Evolutionary conservation across 2,329 filamentous ascomycete genomes (phyloP).

Genomic region (Sporothrix humicola): DNA sequence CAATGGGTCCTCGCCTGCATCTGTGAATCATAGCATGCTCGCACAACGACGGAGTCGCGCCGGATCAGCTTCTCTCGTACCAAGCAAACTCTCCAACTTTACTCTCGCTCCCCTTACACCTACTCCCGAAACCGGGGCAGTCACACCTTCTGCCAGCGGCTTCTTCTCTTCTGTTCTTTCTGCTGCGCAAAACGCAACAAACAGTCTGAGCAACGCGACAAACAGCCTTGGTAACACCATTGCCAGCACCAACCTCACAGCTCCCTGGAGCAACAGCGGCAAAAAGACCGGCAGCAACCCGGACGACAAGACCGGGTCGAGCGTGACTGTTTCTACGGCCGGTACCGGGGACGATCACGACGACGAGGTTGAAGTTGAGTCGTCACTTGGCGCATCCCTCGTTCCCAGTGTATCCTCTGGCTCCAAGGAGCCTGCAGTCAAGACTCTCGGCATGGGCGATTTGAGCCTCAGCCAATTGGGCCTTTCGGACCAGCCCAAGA

Average conservation of each 20-base stretch:
- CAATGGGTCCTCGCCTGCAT: slow-evolving; percentile 62
- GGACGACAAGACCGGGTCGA: slow-evolving; percentile 29
- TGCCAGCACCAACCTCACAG: slow-evolving; percentile 61
- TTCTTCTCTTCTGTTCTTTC: slow-evolving; percentile 96
- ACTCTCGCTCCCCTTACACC: slow-evolving; percentile 76
- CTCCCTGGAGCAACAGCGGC: slow-evolving; percentile 49
- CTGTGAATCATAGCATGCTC: slow-evolving; percentile 66
- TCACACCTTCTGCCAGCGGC: slow-evolving; percentile 61
- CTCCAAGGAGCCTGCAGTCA: slow-evolving; percentile 76
- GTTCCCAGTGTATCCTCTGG: slow-evolving; percentile 49
- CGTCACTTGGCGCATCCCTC: slow-evolving; percentile 40
- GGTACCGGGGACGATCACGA: slow-evolving; percentile 37
- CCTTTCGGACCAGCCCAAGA: slow-evolving; percentile 60
- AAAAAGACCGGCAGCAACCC: slow-evolving; percentile 45
- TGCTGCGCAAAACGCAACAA: slow-evolving; percentile 90
- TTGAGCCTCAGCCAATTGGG: slow-evolving; percentile 88
- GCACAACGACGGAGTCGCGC: slow-evolving; percentile 65
- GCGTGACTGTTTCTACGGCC: slow-evolving; percentile 40
- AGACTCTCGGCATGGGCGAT: slow-evolving; percentile 87
- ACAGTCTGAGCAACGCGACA: slow-evolving; percentile 73
- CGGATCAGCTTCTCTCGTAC: slow-evolving; percentile 62
- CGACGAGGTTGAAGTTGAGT: slow-evolving; percentile 53
- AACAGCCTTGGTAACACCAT: slow-evolving; percentile 40
- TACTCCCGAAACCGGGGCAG: slow-evolving; percentile 68
- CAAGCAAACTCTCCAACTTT: slow-evolving; percentile 86